Evolutionary conservation across 345 rosid genomes (phyloP).

Genomic region (Eucalyptus polyanthemos): DNA sequence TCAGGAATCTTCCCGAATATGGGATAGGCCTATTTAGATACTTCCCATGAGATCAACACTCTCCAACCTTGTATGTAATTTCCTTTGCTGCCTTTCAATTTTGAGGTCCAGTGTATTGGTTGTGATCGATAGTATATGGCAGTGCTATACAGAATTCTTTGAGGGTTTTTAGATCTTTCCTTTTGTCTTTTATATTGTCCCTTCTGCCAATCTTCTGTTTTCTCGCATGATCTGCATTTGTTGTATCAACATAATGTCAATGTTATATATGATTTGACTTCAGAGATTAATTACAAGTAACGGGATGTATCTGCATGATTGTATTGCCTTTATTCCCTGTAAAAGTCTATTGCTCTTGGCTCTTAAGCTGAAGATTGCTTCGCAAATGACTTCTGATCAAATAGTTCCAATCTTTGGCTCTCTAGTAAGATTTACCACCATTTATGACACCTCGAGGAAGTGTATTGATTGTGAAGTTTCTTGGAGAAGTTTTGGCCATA

Average conservation of each 20-base stretch:
- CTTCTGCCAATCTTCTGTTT: background rate
- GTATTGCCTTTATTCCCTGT: background rate
- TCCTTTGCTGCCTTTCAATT: background rate
- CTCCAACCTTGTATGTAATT: background rate
- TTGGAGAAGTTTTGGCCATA: background rate
- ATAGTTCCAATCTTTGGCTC: background rate
- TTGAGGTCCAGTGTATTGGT: background rate
- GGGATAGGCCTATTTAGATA: constrained; percentile 6
- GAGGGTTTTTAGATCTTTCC: background rate
- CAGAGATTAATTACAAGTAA: background rate
- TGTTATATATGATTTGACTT: background rate
- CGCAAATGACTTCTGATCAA: background rate
- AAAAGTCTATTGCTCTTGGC: background rate
- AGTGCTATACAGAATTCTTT: background rate
- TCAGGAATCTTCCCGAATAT: constrained; percentile 75
- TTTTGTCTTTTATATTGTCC: background rate
- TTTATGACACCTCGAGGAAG: background rate
- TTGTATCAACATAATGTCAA: background rate
- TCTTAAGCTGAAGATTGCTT: background rate
- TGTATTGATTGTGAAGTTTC: background rate
- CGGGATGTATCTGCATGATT: background rate
- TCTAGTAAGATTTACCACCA: background rate
- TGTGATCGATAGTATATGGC: background rate
- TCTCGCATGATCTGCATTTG: background rate
- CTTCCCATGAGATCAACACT: background rate